A percentile compares a stretch with the other conserved stretches of the same genome.
phyloP scores from a whole-genome alignment of 805 yeast genomes.

The Sungouiozyma intestinalis region DNA sequence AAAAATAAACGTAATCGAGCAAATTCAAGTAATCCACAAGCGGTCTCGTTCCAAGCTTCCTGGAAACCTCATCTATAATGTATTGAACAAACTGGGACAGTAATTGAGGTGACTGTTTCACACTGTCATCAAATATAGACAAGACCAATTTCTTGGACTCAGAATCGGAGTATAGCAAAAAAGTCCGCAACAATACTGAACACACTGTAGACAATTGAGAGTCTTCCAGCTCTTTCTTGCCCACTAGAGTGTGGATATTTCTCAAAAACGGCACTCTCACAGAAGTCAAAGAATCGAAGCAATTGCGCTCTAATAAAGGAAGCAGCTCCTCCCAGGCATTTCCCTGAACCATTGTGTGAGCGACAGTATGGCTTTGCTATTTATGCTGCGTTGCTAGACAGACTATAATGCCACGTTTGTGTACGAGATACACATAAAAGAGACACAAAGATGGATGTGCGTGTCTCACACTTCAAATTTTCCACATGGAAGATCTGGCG shows the following conservation, averaged over 20 bases:
- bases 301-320: conserved; percentile 11
- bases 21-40: conserved; percentile 46
- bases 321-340: conserved; percentile 18
- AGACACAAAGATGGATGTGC: no score
- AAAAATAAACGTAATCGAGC: conserved; percentile 43
- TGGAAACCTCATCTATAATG: conserved; percentile 27
- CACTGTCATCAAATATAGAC: conserved; percentile 31
- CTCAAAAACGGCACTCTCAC: conserved; percentile 23
- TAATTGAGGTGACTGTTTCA: conserved; percentile 27
- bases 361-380: no score
- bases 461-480: no score
- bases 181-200: conserved; percentile 36
- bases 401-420: no score
- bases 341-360: not conserved
- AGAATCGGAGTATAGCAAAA: conserved; percentile 40
- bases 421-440: no score
- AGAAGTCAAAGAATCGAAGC: conserved; percentile 18
- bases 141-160: conserved; percentile 37
- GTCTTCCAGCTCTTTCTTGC: conserved; percentile 11
- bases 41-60: conserved; percentile 36
- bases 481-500: no score
- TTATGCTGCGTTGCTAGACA: no score
- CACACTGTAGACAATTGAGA: conserved; percentile 26
- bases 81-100: conserved; percentile 31
- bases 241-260: conserved; percentile 13